These are phyloP conservation scores for Trichosporon coremiiforme DNA, from an alignment of 1,284 basidiomycete species.

Conservation along the genomic window DNA sequence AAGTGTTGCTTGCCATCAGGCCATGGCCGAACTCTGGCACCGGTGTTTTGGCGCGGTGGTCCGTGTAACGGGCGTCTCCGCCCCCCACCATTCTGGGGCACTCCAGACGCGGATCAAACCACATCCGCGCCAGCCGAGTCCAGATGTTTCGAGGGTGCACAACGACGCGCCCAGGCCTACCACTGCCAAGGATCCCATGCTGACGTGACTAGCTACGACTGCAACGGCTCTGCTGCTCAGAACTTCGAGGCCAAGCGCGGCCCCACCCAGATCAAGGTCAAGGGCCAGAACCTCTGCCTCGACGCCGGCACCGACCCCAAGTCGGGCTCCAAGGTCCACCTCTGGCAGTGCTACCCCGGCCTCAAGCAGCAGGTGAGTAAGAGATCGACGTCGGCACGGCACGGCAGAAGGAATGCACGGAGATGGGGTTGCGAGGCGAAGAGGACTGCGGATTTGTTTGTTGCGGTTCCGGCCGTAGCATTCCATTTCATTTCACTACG, in stretches of 20 bases:
- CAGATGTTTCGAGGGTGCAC: neutral
- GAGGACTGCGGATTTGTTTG: neutral
- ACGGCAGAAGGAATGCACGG: neutral
- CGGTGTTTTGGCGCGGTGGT: neutral
- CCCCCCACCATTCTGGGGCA: neutral
- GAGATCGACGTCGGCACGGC: neutral
- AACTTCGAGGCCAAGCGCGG: constrained; percentile 25
- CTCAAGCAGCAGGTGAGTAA: constrained; percentile 29
- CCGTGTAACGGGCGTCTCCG: neutral
- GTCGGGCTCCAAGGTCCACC: constrained; percentile 34
- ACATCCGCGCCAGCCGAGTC: neutral
- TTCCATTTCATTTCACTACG: neutral
- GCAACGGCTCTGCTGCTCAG: constrained; percentile 34
- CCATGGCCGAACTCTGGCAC: no score
- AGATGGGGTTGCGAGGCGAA: neutral
- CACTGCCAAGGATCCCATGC: neutral
- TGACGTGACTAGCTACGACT: constrained; percentile 27
- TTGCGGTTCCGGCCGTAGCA: constrained; percentile 10
- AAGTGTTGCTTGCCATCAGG: constrained; percentile 15
- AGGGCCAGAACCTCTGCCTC: constrained; percentile 44
- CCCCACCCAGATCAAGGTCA: constrained; percentile 31
- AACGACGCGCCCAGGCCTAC: no score
- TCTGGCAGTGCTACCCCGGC: constrained; percentile 34
- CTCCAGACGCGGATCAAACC: neutral
- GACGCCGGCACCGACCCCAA: constrained; percentile 37